Base-by-base conservation (phyloP, 1,139 yeast genomes). In the Zygoascus meyerae region DNA sequence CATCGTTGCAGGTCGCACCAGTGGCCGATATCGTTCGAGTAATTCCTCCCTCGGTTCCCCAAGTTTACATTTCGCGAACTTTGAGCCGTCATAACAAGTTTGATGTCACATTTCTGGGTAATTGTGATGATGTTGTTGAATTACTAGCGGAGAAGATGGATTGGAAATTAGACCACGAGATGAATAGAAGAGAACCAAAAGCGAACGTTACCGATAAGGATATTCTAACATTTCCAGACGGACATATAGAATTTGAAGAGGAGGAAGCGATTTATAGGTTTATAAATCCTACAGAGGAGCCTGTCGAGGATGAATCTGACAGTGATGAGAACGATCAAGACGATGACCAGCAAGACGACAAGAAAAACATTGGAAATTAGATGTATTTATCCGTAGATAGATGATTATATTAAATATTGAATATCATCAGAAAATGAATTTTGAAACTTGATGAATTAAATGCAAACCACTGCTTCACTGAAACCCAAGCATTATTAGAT, bases 1-100 rank as follows among this genome's bases (percentile, higher is more conserved):
- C 98, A 0, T 90, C 97, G 18, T 73, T 92, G 50, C 87, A 90
- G 62, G 98, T 92, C 29, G 90, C 95, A 0, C 98, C 98, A 0
- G 97, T 92, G n/a, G 83, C 92, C 40, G 90, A 87, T 49, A 86
- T 92, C 41, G 89, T 89, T n/a, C 81, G 86, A 49, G 73, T 78
- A 64, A 65, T 89, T 1, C 83, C 86, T 0, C 76, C 76, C 16
- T 65, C 75, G 31, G 79, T 87, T 1, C 97, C 97, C 0, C 97
- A 90, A 63, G 73, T 92, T 3, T 71, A 87, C 48, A 83, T 92
- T 51, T 87, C 89, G 60, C 79, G 78, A 58, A 95, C 87, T 57
- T 81, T 86, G 0, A 83, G 87, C n/a, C 72, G 72, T 40, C 92
- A 86, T 62, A 73, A 81, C 45, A 86, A 83, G 57, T 92, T 92